Evolutionary conservation across 192 early-diverging fungal genomes (phyloP).

Genomic region (Helicostylum pulchrum): DNA sequence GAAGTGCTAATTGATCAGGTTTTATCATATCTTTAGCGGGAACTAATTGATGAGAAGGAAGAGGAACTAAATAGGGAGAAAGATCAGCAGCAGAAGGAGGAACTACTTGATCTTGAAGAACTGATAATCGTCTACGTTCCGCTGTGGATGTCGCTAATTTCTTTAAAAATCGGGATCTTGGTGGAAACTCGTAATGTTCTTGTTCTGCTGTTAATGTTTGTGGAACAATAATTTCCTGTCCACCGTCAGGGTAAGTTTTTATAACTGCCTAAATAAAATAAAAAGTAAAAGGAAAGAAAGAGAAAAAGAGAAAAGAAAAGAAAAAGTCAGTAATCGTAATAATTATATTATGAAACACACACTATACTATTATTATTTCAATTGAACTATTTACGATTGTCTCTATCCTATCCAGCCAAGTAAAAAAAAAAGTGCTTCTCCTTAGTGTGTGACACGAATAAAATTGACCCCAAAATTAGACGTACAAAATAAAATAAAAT

Average conservation of each 20-base stretch:
- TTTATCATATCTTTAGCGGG: not conserved
- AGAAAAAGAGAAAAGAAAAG: not conserved
- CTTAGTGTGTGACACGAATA: too few relatives aligned
- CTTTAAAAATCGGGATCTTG: slow-evolving; percentile 26
- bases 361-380: not conserved
- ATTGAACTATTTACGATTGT: not conserved
- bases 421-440: not conserved
- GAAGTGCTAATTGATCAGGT: slow-evolving; percentile 22
- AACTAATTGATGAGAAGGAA: not conserved
- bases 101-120: not conserved
- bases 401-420: not conserved
- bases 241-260: slow-evolving; percentile 29
- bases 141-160: slow-evolving; percentile 24
- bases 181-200: slow-evolving; percentile 34
- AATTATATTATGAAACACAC: slow-evolving; percentile 12
- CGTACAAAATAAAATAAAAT: not conserved
- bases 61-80: too few relatives aligned
- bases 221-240: slow-evolving; percentile 28
- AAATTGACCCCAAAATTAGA: not conserved
- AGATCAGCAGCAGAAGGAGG: not conserved
- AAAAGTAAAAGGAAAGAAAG: slow-evolving; percentile 6
- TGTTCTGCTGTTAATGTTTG: slow-evolving; percentile 28
- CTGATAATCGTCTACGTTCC: slow-evolving; percentile 21
- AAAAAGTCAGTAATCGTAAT: slow-evolving; percentile 3
- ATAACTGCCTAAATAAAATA: slow-evolving; percentile 22